Evolutionary conservation across 1,139 yeast genomes (phyloP).

Genomic region (Magnusiomyces suaveolens): DNA sequence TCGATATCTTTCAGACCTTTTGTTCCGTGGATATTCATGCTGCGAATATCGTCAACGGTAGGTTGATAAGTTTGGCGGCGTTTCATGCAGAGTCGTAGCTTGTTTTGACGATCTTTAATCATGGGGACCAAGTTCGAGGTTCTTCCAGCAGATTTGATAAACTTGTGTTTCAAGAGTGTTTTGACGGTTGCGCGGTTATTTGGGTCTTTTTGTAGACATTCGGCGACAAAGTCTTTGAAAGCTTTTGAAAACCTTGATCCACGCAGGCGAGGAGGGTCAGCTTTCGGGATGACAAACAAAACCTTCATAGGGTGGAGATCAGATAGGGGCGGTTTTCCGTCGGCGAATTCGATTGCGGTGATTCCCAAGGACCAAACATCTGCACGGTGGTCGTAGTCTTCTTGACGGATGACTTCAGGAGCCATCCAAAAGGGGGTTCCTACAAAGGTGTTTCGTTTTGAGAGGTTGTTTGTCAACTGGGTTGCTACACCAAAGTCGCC

Average conservation of each 20-base stretch:
- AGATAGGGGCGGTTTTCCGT: constrained; percentile 75
- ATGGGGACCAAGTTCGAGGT: constrained; percentile 28
- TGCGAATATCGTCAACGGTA: constrained; percentile 14
- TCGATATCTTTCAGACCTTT: constrained; percentile 25
- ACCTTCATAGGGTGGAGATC: constrained; percentile 75
- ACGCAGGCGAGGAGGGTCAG: constrained; percentile 41
- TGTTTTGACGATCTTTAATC: constrained; percentile 20
- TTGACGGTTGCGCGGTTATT: constrained; percentile 47
- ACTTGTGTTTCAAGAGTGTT: constrained; percentile 52
- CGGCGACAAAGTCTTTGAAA: constrained; percentile 52
- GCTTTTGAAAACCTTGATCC: constrained; percentile 37
- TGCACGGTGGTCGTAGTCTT: constrained; percentile 79
- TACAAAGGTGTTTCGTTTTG: constrained; percentile 78
- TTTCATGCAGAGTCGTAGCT: constrained; percentile 14
- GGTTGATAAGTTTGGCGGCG: constrained; percentile 17
- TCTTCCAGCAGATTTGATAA: constrained; percentile 41
- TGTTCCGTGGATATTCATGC: constrained; percentile 2
- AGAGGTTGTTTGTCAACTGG: constrained; percentile 69
- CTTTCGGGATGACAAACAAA: constrained; percentile 46
- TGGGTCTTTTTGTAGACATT: constrained; percentile 59
- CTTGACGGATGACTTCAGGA: constrained; percentile 85
- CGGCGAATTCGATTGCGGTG: constrained; percentile 71
- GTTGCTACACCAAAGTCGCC: constrained; percentile 98
- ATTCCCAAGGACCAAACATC: constrained; percentile 96
- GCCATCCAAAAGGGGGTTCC: constrained; percentile 99